Conservation (phyloP, 805 yeast species). For the Saccharomyces kudriavzevii region DNA sequence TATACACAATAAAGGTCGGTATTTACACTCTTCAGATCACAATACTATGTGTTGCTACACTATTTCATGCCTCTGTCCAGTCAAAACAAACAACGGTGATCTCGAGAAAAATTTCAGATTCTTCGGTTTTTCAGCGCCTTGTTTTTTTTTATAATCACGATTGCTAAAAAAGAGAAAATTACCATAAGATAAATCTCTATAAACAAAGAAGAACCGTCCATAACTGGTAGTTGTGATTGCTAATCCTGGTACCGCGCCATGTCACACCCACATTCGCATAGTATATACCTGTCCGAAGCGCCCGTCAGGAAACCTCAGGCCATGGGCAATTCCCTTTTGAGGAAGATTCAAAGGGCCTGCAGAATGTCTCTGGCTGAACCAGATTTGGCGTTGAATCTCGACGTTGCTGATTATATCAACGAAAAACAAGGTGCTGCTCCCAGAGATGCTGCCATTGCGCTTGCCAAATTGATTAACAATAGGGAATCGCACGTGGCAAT, state of each 20-base stretch:
- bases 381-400: slow-evolving; percentile 74
- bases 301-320: slow-evolving; percentile 20
- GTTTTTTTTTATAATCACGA: neutral
- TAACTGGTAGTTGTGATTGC: neutral
- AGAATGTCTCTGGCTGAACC: slow-evolving; percentile 74
- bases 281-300: slow-evolving; percentile 21
- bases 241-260: neutral
- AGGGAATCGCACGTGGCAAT: slow-evolving; percentile 73
- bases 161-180: neutral
- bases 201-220: neutral
- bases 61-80: neutral
- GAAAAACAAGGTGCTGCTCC: slow-evolving; percentile 87
- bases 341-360: slow-evolving; percentile 63
- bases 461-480: slow-evolving; percentile 71
- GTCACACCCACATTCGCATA: slow-evolving; percentile 6
- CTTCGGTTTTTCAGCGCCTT: neutral
- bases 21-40: neutral
- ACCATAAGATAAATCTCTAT: neutral
- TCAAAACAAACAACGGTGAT: neutral
- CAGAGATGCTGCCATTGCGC: slow-evolving; percentile 81
- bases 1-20: neutral
- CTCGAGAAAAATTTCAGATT: neutral
- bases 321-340: slow-evolving; percentile 28
- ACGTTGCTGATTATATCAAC: slow-evolving; percentile 85
- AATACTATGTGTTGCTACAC: neutral